Percentiles rank a stretch among this genome's conserved stretches.
Conservation (phyloP, 495 filamentous ascomycete species). For the Hypoxylon lenormandii region DNA sequence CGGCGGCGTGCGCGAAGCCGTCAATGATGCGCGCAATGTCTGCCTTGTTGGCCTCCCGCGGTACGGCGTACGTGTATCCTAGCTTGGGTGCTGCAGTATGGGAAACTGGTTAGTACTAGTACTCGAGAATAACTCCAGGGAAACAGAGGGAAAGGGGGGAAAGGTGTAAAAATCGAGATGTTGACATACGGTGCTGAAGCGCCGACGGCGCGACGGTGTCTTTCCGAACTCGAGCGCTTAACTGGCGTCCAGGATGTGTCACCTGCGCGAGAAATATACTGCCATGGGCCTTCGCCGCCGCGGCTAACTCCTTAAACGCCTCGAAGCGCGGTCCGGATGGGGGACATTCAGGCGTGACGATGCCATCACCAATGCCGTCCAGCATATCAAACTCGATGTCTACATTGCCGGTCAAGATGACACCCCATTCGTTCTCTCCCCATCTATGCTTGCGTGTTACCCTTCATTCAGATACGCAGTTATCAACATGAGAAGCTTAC, state of each 20-base stretch:
- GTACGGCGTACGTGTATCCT: slow-evolving; percentile 7
- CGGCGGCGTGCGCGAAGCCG: slow-evolving; percentile 54
- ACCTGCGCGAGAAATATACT: slow-evolving; percentile 68
- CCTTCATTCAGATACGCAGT: background rate
- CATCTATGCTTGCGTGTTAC: slow-evolving; percentile 55
- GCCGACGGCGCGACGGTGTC: slow-evolving; percentile 69
- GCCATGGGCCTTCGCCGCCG: slow-evolving; percentile 64
- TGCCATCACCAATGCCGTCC: slow-evolving; percentile 66
- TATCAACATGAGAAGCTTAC: slow-evolving; percentile 1
- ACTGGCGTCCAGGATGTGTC: slow-evolving; percentile 71
- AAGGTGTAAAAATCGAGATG: too few relatives aligned
- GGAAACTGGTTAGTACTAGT: background rate
- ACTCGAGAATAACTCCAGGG: background rate
- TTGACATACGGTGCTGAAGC: slow-evolving; percentile 59
- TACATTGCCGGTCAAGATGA: slow-evolving; percentile 70
- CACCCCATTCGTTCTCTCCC: slow-evolving; percentile 68
- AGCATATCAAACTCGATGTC: slow-evolving; percentile 70
- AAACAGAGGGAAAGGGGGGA: slow-evolving; percentile 37
- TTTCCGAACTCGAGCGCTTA: slow-evolving; percentile 58
- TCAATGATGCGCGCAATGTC: slow-evolving; percentile 60
- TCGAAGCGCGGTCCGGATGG: slow-evolving; percentile 68
- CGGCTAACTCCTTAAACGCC: slow-evolving; percentile 66
- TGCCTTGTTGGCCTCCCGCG: slow-evolving; percentile 58
- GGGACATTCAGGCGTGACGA: slow-evolving; percentile 62
- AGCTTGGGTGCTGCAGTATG: slow-evolving; percentile 9